Evolutionary conservation across 805 yeast species (phyloP).

Genomic region (Isabelozyma pseudorhagii): DNA sequence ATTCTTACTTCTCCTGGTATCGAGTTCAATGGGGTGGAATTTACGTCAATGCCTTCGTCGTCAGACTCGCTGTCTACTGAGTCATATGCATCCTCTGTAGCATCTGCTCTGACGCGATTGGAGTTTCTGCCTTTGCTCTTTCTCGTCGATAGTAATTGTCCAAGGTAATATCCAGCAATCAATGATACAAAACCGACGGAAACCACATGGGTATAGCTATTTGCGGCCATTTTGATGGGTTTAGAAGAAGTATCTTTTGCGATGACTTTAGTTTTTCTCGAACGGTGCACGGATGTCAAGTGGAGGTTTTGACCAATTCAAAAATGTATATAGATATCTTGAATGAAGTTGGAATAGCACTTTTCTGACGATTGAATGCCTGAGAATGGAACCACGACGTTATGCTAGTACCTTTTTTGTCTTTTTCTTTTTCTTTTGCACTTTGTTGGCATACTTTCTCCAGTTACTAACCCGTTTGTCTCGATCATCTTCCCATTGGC

Average conservation of each 20-base stretch:
- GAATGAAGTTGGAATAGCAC: too few relatives aligned
- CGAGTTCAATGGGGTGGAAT: conserved; percentile 58
- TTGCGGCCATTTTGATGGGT: conserved; percentile 2
- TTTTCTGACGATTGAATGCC: too few relatives aligned
- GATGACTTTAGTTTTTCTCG: neutral
- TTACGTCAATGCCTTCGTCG: conserved; percentile 52
- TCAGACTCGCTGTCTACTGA: conserved; percentile 37
- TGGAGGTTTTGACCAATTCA: too few relatives aligned
- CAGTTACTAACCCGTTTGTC: conserved; percentile 58
- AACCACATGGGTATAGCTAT: conserved; percentile 18
- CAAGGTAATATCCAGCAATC: conserved; percentile 30
- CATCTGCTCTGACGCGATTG: neutral
- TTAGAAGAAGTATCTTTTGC: neutral
- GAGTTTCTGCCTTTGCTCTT: neutral
- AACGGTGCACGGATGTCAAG: neutral
- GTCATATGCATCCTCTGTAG: conserved; percentile 30
- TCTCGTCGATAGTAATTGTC: conserved; percentile 11
- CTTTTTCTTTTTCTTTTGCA: conserved; percentile 45
- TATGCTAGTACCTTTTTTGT: conserved; percentile 43
- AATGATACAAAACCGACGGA: conserved; percentile 36
- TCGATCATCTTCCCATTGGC: conserved; percentile 59
- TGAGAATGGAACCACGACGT: neutral
- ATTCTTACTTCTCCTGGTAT: conserved; percentile 78
- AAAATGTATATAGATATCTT: too few relatives aligned
- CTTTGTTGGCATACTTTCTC: conserved; percentile 47